Evolutionary conservation across 768 basidiomycete species (phyloP), one percentile per base, ranked within the genome.

Genomic region (Macrolepiota dolichaula): DNA sequence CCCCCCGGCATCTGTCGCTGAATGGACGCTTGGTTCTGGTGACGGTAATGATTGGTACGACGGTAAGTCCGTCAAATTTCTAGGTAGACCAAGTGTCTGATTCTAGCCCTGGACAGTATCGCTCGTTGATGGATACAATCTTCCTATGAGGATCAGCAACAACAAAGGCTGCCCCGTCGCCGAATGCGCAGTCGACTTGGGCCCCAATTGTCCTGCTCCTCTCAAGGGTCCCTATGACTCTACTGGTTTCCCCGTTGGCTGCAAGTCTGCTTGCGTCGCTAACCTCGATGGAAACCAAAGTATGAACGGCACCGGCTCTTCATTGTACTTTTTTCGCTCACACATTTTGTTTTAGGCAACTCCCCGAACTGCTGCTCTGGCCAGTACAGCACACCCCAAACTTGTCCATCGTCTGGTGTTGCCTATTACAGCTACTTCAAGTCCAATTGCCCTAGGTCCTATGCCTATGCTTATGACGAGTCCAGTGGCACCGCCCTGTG

Each of bases 291-390:
- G 79, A 58, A 76, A 79, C 65, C 77, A 72, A 70, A 71, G 76
- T 76, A 63, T 32, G 3, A 32, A 32, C 50, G 59, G 44, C 1
- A 17, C 44, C 44, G 32, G 15, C 40, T 51, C 25, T 19, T 22
- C 6, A 10, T 3, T 36, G 7, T 13, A 12, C 17, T 32, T 29
- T 10, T n/a, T 10, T 1, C 17, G 29, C 51, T 49, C 9, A 49
- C 11, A 1, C 27, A 37, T 4, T 29, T 35, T 5, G n/a, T 13
- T 24, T 19, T 51, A 84, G 84, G 66, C 36, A 80, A 89, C 72
- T 86, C 85, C 24, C 71, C 78, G 4, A 86, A 88, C 67, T 89
- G 88, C 71, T 90, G 88, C 74, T 80, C 80, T 15, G 88, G 88
- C 10, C 70, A 68, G 44, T 74, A 80, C 71, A 72, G 70, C 69